These are phyloP conservation scores for Beauveria sp. DNA, from an alignment of 2,329 filamentous ascomycete species.

Conservation along the genomic window DNA sequence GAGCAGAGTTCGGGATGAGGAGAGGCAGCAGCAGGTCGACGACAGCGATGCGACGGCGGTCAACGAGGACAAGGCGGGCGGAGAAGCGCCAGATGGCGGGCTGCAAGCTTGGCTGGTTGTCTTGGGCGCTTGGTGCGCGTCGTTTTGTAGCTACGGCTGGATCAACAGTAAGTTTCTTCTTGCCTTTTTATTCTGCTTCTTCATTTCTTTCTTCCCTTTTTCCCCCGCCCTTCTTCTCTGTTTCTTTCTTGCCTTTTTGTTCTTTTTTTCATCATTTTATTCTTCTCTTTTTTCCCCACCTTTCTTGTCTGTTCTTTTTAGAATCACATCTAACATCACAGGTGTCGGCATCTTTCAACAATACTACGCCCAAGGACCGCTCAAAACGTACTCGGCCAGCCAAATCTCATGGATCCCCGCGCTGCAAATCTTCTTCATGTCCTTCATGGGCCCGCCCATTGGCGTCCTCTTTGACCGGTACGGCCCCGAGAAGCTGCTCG, in stretches of 20 bases:
- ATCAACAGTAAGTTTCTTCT: constrained; percentile 20
- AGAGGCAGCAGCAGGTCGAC: constrained; percentile 1
- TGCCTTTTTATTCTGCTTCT: no score
- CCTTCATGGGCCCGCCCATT: constrained; percentile 41
- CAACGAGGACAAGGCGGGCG: neutral
- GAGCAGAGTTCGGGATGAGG: neutral
- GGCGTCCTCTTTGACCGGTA: constrained; percentile 53
- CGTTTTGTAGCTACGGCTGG: constrained; percentile 27
- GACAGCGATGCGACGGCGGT: constrained; percentile 7
- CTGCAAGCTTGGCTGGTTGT: constrained; percentile 22
- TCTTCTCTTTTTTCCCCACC: neutral
- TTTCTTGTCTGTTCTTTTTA: neutral
- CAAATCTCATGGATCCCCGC: constrained; percentile 49
- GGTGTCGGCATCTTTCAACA: constrained; percentile 42
- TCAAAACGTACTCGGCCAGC: constrained; percentile 38
- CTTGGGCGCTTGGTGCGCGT: constrained; percentile 24
- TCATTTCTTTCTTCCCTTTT: neutral
- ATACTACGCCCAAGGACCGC: constrained; percentile 40
- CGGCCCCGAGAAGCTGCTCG: constrained; percentile 45
- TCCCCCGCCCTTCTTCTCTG: neutral
- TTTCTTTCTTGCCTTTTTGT: no score
- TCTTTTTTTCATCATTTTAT: no score
- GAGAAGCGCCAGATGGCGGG: constrained; percentile 6
- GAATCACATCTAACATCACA: neutral
- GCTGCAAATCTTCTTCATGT: constrained; percentile 43